phyloP scores from a whole-genome alignment of 345 rosid species.

The Durio zibethinus region DNA sequence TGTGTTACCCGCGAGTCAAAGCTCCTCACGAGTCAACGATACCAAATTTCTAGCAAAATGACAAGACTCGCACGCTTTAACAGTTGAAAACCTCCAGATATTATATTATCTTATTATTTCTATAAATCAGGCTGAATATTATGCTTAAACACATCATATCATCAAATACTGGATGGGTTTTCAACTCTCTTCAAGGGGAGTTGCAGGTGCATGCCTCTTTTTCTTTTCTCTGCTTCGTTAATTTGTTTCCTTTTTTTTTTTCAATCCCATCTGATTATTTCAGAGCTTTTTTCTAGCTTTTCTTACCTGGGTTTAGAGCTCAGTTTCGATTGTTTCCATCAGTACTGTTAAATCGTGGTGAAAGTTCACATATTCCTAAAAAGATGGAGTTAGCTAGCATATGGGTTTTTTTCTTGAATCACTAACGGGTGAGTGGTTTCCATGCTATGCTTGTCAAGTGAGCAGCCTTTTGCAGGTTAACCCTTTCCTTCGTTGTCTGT shows the following conservation, averaged over 20 bases:
- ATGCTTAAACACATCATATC: not conserved
- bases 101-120: not conserved
- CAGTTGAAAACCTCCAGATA: not conserved
- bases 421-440: conserved; percentile 24
- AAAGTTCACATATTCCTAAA: not conserved
- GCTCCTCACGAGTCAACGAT: not conserved
- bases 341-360: not conserved
- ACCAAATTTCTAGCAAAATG: not conserved
- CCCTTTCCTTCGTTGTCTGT: conserved; percentile 36
- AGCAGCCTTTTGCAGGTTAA: conserved; percentile 27
- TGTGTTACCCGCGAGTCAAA: conserved; percentile 35
- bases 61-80: not conserved
- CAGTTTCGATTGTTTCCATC: not conserved
- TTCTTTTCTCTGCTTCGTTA: not conserved
- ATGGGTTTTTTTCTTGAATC: not conserved
- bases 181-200: not conserved
- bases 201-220: not conserved
- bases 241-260: not conserved
- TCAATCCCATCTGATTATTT: not conserved
- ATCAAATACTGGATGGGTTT: not conserved
- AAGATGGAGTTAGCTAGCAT: not conserved
- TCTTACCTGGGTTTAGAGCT: not conserved
- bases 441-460: conserved; percentile 29
- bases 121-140: not conserved
- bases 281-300: not conserved